phyloP scores from a whole-genome alignment of 2,329 filamentous ascomycete genomes.

The Neocucurbitaria cava region DNA sequence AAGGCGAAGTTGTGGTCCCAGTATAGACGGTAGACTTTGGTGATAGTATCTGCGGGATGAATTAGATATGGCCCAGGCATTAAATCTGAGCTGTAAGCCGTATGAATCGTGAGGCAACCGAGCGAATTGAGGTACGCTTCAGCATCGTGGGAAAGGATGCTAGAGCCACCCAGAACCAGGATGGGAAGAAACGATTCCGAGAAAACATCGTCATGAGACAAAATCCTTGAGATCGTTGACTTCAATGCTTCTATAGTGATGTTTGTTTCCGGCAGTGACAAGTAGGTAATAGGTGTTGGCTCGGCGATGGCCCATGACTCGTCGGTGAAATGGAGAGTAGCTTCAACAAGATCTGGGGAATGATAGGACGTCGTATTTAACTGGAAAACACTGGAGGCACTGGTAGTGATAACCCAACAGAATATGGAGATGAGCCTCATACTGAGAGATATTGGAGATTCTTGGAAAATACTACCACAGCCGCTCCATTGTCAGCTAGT shows the following conservation, averaged over 20 bases:
- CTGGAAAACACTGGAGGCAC: slow-evolving; percentile 4
- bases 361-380: slow-evolving; percentile 10
- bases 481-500: not conserved
- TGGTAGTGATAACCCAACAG: not conserved
- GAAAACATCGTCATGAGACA: slow-evolving; percentile 13
- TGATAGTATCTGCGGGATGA: slow-evolving; percentile 11
- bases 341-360: slow-evolving; percentile 2
- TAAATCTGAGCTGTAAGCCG: not conserved
- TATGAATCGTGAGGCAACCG: slow-evolving; percentile 9
- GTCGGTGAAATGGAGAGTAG: not conserved
- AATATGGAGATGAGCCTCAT: slow-evolving; percentile 2
- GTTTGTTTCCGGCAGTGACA: not conserved
- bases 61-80: slow-evolving; percentile 14
- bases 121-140: slow-evolving; percentile 3
- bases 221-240: not conserved
- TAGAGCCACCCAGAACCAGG: slow-evolving; percentile 10
- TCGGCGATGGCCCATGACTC: not conserved
- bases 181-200: slow-evolving; percentile 9
- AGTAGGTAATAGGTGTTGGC: slow-evolving; percentile 6
- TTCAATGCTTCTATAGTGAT: not conserved
- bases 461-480: not conserved
- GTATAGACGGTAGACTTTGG: slow-evolving; percentile 17
- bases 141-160: not conserved
- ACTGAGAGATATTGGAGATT: not conserved
- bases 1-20: slow-evolving; percentile 17